phyloP scores from a whole-genome alignment of 805 yeast species.

The Candida boidinii region DNA sequence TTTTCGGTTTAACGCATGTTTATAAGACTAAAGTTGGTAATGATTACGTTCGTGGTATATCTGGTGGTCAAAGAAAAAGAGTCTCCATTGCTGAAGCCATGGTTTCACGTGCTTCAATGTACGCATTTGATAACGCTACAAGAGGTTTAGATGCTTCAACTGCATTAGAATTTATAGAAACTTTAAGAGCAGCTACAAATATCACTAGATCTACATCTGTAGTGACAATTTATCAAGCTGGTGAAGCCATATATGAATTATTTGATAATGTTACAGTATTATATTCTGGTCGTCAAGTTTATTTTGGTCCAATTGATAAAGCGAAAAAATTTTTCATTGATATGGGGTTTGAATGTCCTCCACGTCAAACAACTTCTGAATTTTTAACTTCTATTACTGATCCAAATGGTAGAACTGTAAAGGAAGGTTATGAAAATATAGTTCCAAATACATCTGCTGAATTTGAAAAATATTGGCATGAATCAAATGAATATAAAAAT shows the following conservation, averaged over 20 bases:
- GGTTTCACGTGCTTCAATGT: conserved; percentile 43
- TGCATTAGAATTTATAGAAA: conserved; percentile 55
- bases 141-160: conserved; percentile 69
- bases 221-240: conserved; percentile 62
- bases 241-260: conserved; percentile 52
- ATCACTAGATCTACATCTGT: conserved; percentile 48
- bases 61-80: conserved; percentile 69
- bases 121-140: conserved; percentile 63
- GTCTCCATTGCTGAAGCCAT: conserved; percentile 60
- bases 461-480: conserved; percentile 50
- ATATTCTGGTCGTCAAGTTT: conserved; percentile 55
- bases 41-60: conserved; percentile 60
- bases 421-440: conserved; percentile 43
- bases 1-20: conserved; percentile 52
- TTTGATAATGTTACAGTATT: conserved; percentile 54
- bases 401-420: conserved; percentile 45
- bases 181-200: conserved; percentile 53
- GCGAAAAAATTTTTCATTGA: conserved; percentile 48
- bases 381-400: conserved; percentile 63
- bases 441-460: conserved; percentile 51
- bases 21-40: conserved; percentile 56
- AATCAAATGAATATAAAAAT: conserved; percentile 21
- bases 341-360: conserved; percentile 63
- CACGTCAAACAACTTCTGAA: conserved; percentile 64
- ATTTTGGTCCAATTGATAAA: conserved; percentile 43